phyloP scores from a whole-genome alignment of 2,329 filamentous ascomycete genomes.

The Bipolaris gigantea region DNA sequence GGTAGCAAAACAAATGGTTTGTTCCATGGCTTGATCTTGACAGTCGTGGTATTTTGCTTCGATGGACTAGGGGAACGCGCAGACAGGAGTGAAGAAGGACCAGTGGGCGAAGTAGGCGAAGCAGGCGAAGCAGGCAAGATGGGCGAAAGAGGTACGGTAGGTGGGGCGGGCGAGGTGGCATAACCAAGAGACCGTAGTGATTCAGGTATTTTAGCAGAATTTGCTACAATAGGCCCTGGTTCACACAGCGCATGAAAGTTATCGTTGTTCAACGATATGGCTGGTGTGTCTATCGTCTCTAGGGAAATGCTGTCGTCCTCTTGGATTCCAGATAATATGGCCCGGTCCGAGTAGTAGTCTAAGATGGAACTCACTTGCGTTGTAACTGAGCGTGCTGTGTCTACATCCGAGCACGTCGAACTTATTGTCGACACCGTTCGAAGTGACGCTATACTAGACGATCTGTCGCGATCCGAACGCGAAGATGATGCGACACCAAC shows the following conservation, averaged over 20 bases:
- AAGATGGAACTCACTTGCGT: slow-evolving; percentile 36
- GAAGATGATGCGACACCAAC: slow-evolving; percentile 28
- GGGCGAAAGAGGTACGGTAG: slow-evolving; percentile 2
- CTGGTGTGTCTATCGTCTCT: slow-evolving; percentile 24
- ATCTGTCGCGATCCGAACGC: slow-evolving; percentile 31
- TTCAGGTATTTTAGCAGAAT: slow-evolving; percentile 18
- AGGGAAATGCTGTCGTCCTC: slow-evolving; percentile 38
- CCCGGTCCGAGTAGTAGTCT: slow-evolving; percentile 37
- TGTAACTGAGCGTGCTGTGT: slow-evolving; percentile 35
- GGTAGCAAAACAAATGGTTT: slow-evolving; percentile 38
- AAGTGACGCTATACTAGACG: slow-evolving; percentile 34
- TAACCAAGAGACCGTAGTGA: slow-evolving; percentile 4
- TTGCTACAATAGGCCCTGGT: slow-evolving; percentile 22
- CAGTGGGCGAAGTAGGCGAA: slow-evolving; percentile 4
- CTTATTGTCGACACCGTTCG: slow-evolving; percentile 36
- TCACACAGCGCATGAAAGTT: slow-evolving; percentile 22
- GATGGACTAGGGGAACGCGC: slow-evolving; percentile 22
- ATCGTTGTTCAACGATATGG: slow-evolving; percentile 12
- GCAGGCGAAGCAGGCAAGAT: background rate
- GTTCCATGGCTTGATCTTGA: slow-evolving; percentile 33
- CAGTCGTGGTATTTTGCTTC: slow-evolving; percentile 12
- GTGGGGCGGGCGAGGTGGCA: background rate
- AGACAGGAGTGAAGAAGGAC: slow-evolving; percentile 6
- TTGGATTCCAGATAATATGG: slow-evolving; percentile 34
- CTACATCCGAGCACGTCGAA: slow-evolving; percentile 29